phyloP scores from a whole-genome alignment of 2,329 filamentous ascomycete species.

The Trichoderma sp. region DNA sequence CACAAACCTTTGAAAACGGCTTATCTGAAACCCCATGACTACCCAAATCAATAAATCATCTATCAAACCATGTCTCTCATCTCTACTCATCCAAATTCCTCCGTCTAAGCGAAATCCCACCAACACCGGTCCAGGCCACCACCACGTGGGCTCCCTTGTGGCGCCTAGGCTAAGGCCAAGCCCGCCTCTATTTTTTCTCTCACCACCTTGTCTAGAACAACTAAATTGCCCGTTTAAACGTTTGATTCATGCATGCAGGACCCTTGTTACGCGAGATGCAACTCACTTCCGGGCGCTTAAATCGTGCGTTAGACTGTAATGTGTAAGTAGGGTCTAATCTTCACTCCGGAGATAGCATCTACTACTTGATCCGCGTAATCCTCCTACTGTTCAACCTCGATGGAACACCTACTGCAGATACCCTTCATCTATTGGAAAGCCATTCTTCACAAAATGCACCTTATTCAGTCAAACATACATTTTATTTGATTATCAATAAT shows the following conservation, averaged over 20 bases:
- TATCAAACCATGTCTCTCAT: not conserved
- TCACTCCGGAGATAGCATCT: not conserved
- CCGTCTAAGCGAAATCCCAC: not conserved
- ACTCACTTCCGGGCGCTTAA: not conserved
- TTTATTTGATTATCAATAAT: not conserved
- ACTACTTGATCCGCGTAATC: not conserved
- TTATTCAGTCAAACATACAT: not conserved
- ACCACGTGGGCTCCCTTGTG: not conserved
- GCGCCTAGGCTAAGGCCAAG: not conserved
- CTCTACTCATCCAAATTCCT: not conserved
- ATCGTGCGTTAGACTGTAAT: not conserved
- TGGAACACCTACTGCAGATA: not conserved
- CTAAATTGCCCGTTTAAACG: not conserved
- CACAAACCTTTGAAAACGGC: not conserved
- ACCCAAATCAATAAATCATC: not conserved
- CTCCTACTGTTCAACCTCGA: not conserved
- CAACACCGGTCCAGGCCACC: not conserved
- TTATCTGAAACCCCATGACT: not conserved
- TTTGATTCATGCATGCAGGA: conserved; percentile 1
- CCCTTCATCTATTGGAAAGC: not conserved
- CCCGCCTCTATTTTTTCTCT: not conserved
- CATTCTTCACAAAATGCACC: not conserved
- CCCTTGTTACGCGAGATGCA: not conserved
- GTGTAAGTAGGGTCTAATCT: not conserved
- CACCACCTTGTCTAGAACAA: not conserved